A percentile compares a stretch with the other conserved stretches of the same genome.
phyloP scores from a whole-genome alignment of 495 filamentous ascomycete genomes.

The Podospora pseudocomata region DNA sequence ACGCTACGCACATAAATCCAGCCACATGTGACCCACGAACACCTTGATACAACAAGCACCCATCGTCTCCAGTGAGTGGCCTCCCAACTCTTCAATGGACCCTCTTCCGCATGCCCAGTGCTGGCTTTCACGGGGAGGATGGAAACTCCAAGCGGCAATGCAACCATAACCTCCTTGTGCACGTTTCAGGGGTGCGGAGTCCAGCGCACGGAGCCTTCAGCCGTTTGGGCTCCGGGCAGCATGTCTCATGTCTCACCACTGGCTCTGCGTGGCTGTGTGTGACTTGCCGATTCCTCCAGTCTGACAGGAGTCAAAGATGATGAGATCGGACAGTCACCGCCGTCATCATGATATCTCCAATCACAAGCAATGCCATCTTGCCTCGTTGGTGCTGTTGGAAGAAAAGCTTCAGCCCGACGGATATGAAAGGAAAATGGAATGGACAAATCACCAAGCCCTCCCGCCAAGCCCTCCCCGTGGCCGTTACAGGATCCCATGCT shows the following conservation, averaged over 20 bases:
- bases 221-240: slow-evolving; percentile 2
- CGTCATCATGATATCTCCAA: not conserved
- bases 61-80: not conserved
- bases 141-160: not conserved
- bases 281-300: not conserved
- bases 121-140: not conserved
- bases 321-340: not conserved
- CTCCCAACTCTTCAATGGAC: not conserved
- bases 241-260: slow-evolving; percentile 4
- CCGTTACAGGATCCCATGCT: slow-evolving; percentile 11
- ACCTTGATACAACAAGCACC: too few relatives aligned
- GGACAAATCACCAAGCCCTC: not conserved
- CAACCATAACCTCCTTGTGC: not conserved
- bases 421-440: not conserved
- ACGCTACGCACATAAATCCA: not conserved
- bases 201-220: slow-evolving; percentile 4
- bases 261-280: not conserved
- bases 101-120: not conserved
- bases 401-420: not conserved
- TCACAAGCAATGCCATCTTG: not conserved
- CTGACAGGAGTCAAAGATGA: not conserved
- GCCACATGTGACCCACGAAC: not conserved
- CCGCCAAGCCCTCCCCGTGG: slow-evolving; percentile 1
- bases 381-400: not conserved
- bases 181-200: slow-evolving; percentile 10